Evolutionary conservation across 169 alveolate species (phyloP).

Genomic region (Cryptosporidium bovis): DNA sequence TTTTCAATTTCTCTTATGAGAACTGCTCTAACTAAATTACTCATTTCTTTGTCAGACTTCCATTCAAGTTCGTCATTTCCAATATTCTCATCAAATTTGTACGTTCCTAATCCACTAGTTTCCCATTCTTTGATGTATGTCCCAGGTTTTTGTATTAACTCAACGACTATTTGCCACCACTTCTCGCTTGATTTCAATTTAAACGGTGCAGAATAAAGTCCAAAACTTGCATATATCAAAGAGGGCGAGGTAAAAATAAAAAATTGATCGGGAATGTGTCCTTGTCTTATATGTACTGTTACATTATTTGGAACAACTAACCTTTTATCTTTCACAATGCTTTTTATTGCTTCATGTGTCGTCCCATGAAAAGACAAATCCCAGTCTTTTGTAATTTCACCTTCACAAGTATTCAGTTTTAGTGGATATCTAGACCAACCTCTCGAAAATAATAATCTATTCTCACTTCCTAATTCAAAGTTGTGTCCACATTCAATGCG

Average conservation of each 20-base stretch:
- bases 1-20: constrained; percentile 62
- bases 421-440: constrained; percentile 75
- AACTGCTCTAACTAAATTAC: constrained; percentile 52
- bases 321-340: constrained; percentile 43
- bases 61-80: constrained; percentile 72
- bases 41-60: constrained; percentile 49
- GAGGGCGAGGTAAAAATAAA: constrained; percentile 75
- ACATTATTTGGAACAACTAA: constrained; percentile 68
- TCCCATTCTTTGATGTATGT: constrained; percentile 70
- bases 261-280: constrained; percentile 74
- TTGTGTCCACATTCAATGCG: constrained; percentile 14
- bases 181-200: neutral
- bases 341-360: constrained; percentile 44
- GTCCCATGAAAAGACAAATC: constrained; percentile 73
- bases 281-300: constrained; percentile 68
- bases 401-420: constrained; percentile 24
- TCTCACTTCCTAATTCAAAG: neutral
- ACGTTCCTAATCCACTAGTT: constrained; percentile 69
- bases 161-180: constrained; percentile 76
- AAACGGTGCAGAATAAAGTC: constrained; percentile 75
- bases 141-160: constrained; percentile 54
- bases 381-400: constrained; percentile 47
- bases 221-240: constrained; percentile 71
- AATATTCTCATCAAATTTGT: constrained; percentile 25
- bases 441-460: constrained; percentile 12